phyloP scores from a whole-genome alignment of 768 basidiomycete genomes.

The Pisolithus marmoratus region DNA sequence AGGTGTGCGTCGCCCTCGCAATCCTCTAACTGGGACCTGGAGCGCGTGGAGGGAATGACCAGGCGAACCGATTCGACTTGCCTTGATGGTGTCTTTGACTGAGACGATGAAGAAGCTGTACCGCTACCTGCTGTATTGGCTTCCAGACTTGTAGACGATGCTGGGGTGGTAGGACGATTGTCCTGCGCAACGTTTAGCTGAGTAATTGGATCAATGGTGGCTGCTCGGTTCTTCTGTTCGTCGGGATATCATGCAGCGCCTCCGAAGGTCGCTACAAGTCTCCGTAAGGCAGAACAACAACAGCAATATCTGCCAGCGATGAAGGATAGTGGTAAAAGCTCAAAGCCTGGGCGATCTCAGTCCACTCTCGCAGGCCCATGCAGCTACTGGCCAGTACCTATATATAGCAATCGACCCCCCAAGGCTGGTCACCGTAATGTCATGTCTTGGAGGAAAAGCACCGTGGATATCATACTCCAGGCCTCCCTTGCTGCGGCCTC shows the following conservation, averaged over 20 bases:
- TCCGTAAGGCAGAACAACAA: constrained; percentile 13
- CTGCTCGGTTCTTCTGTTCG: constrained; percentile 20
- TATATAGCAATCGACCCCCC: constrained; percentile 25
- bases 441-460: too few species aligned
- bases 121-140: constrained; percentile 28
- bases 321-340: constrained; percentile 13
- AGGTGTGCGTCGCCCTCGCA: constrained; percentile 29
- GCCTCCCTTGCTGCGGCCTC: too few species aligned
- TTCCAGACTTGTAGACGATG: constrained; percentile 44
- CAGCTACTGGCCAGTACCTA: constrained; percentile 14
- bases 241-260: constrained; percentile 22
- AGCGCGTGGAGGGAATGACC: constrained; percentile 62
- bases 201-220: constrained; percentile 67
- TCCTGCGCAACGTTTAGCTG: constrained; percentile 54
- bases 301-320: constrained; percentile 15
- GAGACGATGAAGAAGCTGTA: constrained; percentile 21
- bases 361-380: constrained; percentile 15
- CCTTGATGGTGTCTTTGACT: constrained; percentile 21
- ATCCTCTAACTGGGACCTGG: constrained; percentile 58
- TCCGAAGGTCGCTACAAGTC: constrained; percentile 16
- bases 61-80: constrained; percentile 28
- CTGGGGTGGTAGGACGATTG: constrained; percentile 37
- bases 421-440: too few species aligned
- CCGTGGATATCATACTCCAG: too few species aligned
- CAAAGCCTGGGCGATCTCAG: constrained; percentile 19